A percentile compares a stretch with the other conserved stretches of the same genome.
Evolutionary conservation across 176 grass and related monocot species (phyloP).

Genomic region (Pontederia paniculata): DNA sequence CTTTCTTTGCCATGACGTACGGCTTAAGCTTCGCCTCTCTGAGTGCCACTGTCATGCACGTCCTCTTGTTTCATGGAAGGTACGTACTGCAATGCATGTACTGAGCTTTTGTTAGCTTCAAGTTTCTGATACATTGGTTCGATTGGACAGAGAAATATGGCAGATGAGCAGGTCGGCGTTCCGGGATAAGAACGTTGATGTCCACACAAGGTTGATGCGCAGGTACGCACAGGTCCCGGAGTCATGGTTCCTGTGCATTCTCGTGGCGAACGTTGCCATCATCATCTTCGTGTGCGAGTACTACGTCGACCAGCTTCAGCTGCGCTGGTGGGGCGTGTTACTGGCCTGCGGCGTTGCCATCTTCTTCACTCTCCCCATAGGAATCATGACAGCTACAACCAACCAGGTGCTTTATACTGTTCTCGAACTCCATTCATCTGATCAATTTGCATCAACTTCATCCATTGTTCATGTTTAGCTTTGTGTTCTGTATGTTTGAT

Average conservation of each 20-base stretch:
- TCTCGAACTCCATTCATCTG: neutral
- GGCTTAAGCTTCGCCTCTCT: slow-evolving; percentile 8
- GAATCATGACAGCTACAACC: slow-evolving; percentile 2
- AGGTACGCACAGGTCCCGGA: neutral
- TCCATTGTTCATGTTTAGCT: neutral
- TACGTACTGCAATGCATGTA: neutral
- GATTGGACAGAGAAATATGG: neutral
- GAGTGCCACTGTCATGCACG: slow-evolving; percentile 2
- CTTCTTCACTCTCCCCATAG: slow-evolving; percentile 1
- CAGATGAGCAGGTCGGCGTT: neutral
- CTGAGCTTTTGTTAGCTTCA: neutral
- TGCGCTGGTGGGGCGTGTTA: neutral
- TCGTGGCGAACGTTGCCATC: neutral
- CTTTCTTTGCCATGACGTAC: slow-evolving; percentile 2
- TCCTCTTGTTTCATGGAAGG: slow-evolving; percentile 16
- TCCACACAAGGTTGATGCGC: slow-evolving; percentile 8
- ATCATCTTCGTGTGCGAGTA: slow-evolving; percentile 3
- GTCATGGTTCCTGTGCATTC: neutral
- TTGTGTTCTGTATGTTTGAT: neutral
- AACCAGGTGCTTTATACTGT: neutral
- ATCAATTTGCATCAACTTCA: neutral
- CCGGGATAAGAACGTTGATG: neutral
- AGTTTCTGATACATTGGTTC: neutral
- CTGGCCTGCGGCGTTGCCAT: neutral
- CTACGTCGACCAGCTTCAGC: neutral